These are phyloP conservation scores for Albifimbria verrucaria DNA, from an alignment of 2,329 filamentous ascomycete genomes.

Conservation along the genomic window DNA sequence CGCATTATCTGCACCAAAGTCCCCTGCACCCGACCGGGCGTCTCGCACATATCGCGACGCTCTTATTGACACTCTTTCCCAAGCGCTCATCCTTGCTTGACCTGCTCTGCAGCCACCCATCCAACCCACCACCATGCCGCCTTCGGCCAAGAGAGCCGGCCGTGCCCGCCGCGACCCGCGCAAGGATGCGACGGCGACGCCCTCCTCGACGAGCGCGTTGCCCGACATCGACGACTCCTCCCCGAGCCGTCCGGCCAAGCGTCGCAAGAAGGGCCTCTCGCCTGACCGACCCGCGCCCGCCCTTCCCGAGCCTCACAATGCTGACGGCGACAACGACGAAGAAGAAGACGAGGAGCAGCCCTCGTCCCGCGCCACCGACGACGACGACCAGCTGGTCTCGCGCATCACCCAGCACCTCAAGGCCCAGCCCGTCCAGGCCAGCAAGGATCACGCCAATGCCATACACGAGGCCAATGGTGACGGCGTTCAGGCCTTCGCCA, in stretches of 20 bases:
- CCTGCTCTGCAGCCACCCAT: conserved; percentile 1
- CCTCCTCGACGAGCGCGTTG: conserved; percentile 13
- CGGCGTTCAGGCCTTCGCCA: conserved; percentile 72
- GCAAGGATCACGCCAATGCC: conserved; percentile 60
- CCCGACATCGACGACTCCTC: conserved; percentile 50
- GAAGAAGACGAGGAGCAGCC: conserved; percentile 35
- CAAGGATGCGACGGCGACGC: conserved; percentile 29
- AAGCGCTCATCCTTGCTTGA: neutral
- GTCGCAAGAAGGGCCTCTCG: conserved; percentile 52
- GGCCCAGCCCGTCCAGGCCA: conserved; percentile 52
- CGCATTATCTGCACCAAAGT: neutral
- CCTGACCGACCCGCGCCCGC: conserved; percentile 4
- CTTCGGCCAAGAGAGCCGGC: conserved; percentile 33
- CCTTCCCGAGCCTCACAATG: neutral
- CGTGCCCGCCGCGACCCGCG: conserved; percentile 36
- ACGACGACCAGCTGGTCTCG: conserved; percentile 54
- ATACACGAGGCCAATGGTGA: conserved; percentile 60
- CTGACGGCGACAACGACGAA: neutral
- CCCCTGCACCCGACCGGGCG: neutral
- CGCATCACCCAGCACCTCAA: conserved; percentile 53
- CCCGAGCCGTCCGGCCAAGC: conserved; percentile 60
- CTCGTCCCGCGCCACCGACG: conserved; percentile 34
- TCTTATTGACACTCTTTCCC: neutral
- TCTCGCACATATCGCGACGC: neutral
- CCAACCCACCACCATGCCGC: conserved; percentile 26